phyloP scores from a whole-genome alignment of 306 rosid genomes.

The Pterocarpus santalinus region DNA sequence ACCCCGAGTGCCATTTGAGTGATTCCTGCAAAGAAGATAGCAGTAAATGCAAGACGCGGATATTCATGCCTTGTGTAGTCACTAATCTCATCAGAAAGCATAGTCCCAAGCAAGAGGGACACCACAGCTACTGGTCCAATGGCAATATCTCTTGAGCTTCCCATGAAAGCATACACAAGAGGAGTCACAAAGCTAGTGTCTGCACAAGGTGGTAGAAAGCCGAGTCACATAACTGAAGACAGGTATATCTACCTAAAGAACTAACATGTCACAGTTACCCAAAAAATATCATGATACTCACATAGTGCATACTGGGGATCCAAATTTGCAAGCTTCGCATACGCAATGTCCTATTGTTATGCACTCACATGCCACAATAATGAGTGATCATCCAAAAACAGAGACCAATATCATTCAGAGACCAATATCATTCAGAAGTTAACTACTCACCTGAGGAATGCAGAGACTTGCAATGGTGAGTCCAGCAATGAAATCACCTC shows the following conservation, averaged over 20 bases:
- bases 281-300: constrained; percentile 41
- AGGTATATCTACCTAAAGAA: neutral
- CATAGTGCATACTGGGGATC: constrained; percentile 58
- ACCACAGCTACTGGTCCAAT: constrained; percentile 92
- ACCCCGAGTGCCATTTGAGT: constrained; percentile 74
- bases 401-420: neutral
- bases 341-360: constrained; percentile 49
- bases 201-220: constrained; percentile 31
- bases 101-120: constrained; percentile 78
- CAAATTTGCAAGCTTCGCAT: constrained; percentile 67
- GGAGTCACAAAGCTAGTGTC: constrained; percentile 86
- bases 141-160: constrained; percentile 88
- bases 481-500: constrained; percentile 64
- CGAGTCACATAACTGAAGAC: constrained; percentile 3
- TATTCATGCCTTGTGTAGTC: constrained; percentile 39
- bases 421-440: neutral
- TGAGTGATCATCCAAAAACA: constrained; percentile 3
- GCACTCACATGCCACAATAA: neutral
- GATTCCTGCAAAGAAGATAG: constrained; percentile 87
- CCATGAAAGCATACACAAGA: constrained; percentile 82
- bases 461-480: constrained; percentile 87
- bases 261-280: neutral
- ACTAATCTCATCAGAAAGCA: constrained; percentile 56
- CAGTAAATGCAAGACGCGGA: constrained; percentile 74
- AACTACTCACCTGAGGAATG: constrained; percentile 70